A percentile compares a stretch with the other conserved stretches of the same genome.
Evolutionary conservation across 306 rosid species (phyloP).

Genomic region (Ziziphus jujuba): DNA sequence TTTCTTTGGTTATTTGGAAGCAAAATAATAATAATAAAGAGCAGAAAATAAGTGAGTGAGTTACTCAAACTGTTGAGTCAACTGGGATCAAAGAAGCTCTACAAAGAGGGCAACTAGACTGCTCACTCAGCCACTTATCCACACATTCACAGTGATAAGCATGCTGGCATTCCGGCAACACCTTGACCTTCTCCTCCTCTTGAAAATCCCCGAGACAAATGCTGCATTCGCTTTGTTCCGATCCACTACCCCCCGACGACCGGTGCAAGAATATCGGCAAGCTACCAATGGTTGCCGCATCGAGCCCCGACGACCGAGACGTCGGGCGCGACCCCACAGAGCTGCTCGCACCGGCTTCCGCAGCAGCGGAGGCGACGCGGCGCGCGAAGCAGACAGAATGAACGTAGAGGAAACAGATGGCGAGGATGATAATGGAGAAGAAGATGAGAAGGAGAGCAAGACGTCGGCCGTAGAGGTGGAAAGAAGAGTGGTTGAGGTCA

Average conservation of each 20-base stretch:
- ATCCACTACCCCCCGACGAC: background rate
- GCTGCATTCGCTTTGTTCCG: conserved; percentile 31
- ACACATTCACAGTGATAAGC: conserved; percentile 45
- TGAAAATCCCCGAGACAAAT: conserved; percentile 44
- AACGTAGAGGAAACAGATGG: conserved; percentile 23
- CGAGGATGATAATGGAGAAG: conserved; percentile 9
- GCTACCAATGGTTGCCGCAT: conserved; percentile 1
- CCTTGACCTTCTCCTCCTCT: conserved; percentile 38
- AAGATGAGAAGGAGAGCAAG: conserved; percentile 21
- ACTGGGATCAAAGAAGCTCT: conserved; percentile 29
- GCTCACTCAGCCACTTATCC: conserved; percentile 38
- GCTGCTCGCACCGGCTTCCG: background rate
- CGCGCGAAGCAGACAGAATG: conserved; percentile 17
- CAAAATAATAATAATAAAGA: no score
- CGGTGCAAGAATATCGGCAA: background rate
- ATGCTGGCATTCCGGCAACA: conserved; percentile 40
- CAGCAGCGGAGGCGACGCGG: conserved; percentile 1
- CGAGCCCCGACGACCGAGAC: background rate
- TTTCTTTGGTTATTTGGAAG: no score
- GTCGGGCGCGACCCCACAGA: no score
- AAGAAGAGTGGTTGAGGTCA: conserved; percentile 14
- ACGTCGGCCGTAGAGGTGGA: conserved; percentile 23
- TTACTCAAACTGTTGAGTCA: background rate
- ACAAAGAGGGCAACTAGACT: conserved; percentile 52
- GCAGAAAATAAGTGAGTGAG: no score